Evolutionary conservation across 805 yeast genomes (phyloP).

Genomic region (Candida krabiensis): DNA sequence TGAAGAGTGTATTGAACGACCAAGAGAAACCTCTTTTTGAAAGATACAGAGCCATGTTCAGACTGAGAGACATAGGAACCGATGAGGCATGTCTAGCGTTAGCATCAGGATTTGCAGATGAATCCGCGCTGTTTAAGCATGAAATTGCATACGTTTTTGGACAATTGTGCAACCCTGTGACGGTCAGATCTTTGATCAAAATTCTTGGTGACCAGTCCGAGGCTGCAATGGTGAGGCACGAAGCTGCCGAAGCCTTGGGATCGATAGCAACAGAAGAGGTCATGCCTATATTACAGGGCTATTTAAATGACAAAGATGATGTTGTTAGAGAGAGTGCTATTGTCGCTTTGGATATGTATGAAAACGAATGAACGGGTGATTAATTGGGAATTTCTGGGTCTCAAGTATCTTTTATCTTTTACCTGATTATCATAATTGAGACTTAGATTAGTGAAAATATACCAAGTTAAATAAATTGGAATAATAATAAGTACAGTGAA

Average conservation of each 20-base stretch:
- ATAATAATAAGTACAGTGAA: no score
- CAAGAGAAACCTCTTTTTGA: conserved; percentile 79
- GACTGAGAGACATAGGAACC: conserved; percentile 91
- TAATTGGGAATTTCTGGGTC: background rate
- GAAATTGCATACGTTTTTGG: conserved; percentile 99
- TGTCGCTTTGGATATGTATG: conserved; percentile 98
- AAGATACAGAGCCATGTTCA: conserved; percentile 97
- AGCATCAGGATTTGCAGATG: conserved; percentile 86
- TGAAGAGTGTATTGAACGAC: conserved; percentile 70
- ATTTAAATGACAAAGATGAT: conserved; percentile 75
- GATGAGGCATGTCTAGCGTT: conserved; percentile 91
- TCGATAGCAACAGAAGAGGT: conserved; percentile 96
- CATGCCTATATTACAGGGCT: conserved; percentile 78
- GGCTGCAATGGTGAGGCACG: conserved; percentile 99
- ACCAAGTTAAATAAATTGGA: background rate
- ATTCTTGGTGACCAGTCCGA: conserved; percentile 75
- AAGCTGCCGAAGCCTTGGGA: conserved; percentile 98
- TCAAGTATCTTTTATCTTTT: conserved; percentile 1
- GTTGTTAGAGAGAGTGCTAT: conserved; percentile 97
- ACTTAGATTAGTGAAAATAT: background rate
- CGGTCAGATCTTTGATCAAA: conserved; percentile 84
- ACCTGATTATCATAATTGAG: background rate
- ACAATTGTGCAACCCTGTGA: conserved; percentile 89
- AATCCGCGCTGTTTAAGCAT: conserved; percentile 92
- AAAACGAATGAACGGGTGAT: conserved; percentile 62